Conservation (phyloP, 345 rosid species). For the Dimocarpus longan region DNA sequence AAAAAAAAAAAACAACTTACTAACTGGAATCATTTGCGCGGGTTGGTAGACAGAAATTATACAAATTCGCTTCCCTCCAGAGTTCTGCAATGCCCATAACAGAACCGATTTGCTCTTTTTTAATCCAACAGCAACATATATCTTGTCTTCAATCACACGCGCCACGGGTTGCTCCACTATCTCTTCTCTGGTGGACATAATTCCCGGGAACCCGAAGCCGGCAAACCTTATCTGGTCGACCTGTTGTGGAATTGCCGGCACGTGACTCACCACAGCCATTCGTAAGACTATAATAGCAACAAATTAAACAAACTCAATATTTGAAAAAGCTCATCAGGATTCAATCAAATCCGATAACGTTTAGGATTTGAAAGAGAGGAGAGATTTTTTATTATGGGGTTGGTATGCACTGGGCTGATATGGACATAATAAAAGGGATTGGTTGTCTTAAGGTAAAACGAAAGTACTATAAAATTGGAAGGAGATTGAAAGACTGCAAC, state of each 20-base stretch:
- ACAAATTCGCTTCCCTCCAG: constrained; percentile 76
- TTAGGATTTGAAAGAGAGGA: too few relatives aligned
- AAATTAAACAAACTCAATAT: neutral
- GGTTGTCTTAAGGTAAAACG: constrained; percentile 21
- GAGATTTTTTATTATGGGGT: too few relatives aligned
- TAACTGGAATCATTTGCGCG: constrained; percentile 53
- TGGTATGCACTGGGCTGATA: too few relatives aligned
- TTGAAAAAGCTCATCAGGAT: neutral
- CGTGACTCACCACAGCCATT: constrained; percentile 63
- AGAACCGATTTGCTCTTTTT: constrained; percentile 53
- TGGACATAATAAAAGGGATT: constrained; percentile 22
- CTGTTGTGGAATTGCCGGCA: constrained; percentile 34
- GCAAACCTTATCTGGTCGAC: constrained; percentile 37
- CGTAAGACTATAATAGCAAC: neutral
- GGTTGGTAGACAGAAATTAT: constrained; percentile 75
- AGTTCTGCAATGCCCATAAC: constrained; percentile 68
- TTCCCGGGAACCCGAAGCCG: constrained; percentile 32
- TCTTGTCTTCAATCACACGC: constrained; percentile 57
- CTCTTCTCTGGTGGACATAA: constrained; percentile 35
- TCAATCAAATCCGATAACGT: neutral
- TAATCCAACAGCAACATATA: constrained; percentile 68
- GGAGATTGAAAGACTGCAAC: neutral
- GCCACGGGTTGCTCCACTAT: constrained; percentile 42
- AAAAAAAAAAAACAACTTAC: constrained; percentile 42
- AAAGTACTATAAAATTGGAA: neutral